Evolutionary conservation across 768 basidiomycete species (phyloP).

Genomic region (Cystofilobasidium macerans): DNA sequence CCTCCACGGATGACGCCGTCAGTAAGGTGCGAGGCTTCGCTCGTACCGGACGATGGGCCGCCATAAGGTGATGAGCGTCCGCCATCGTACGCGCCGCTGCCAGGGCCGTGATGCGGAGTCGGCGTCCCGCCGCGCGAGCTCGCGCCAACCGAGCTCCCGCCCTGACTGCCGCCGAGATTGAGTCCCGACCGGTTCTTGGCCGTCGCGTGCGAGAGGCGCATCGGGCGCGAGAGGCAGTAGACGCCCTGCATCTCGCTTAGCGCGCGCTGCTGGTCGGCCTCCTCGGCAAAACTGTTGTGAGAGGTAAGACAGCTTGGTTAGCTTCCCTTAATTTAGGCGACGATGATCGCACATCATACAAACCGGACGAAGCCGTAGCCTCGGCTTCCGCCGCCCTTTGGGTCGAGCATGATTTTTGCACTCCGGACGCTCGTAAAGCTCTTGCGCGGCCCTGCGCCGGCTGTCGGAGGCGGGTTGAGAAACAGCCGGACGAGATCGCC

Average conservation of each 20-base stretch:
- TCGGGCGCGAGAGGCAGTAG: constrained; percentile 72
- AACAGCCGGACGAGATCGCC: constrained; percentile 86
- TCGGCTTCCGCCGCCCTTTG: constrained; percentile 72
- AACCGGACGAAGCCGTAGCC: constrained; percentile 82
- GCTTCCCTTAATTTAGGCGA: no score
- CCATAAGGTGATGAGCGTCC: neutral
- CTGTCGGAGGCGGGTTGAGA: constrained; percentile 57
- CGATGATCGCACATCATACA: neutral
- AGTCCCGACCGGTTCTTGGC: constrained; percentile 46
- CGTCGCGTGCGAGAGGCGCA: constrained; percentile 26
- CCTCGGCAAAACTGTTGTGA: constrained; percentile 50
- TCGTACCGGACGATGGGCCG: neutral
- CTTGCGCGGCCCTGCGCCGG: constrained; percentile 43
- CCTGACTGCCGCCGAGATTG: constrained; percentile 29
- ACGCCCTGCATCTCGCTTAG: constrained; percentile 84
- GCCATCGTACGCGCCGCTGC: neutral
- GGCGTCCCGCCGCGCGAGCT: constrained; percentile 23
- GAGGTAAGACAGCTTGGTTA: no score
- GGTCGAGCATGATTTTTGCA: constrained; percentile 90
- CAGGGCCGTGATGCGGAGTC: neutral
- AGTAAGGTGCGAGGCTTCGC: constrained; percentile 1
- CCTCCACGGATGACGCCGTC: no score
- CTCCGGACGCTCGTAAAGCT: constrained; percentile 88
- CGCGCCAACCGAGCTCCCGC: constrained; percentile 18
- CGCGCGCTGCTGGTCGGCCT: constrained; percentile 77